These are phyloP conservation scores for Vicia faba DNA, from an alignment of 306 rosid species.

Conservation along the genomic window DNA sequence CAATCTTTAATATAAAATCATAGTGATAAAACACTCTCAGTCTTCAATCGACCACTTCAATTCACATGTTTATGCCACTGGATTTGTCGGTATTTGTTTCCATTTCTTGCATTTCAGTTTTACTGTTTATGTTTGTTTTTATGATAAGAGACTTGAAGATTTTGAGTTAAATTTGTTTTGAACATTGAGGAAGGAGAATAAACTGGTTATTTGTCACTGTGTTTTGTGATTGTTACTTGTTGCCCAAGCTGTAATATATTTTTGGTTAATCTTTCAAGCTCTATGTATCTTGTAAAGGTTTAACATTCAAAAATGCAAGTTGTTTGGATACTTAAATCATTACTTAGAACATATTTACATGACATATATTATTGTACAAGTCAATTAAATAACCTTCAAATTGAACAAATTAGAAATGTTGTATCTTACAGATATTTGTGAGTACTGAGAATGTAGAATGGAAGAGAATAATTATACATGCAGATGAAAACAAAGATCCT, in stretches of 20 bases:
- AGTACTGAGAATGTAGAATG: not conserved
- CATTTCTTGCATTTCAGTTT: too few species aligned
- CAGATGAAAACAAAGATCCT: conserved; percentile 1
- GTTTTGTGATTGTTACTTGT: not conserved
- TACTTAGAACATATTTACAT: not conserved
- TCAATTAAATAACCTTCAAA: not conserved
- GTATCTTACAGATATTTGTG: not conserved
- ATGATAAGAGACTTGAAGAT: too few species aligned
- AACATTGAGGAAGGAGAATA: too few species aligned
- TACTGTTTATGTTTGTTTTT: too few species aligned
- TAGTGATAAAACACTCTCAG: too few species aligned
- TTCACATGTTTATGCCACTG: too few species aligned
- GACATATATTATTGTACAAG: not conserved
- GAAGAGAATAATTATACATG: not conserved
- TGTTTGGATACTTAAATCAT: not conserved
- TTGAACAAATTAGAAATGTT: not conserved
- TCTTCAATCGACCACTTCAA: too few species aligned
- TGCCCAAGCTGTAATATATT: not conserved
- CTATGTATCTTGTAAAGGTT: not conserved
- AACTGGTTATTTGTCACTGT: not conserved
- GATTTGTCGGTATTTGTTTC: too few species aligned
- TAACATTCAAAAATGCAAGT: not conserved
- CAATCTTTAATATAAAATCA: too few species aligned
- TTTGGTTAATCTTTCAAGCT: not conserved
- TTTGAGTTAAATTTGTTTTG: too few species aligned